A percentile compares a stretch with the other conserved stretches of the same genome.
Evolutionary conservation across 805 yeast genomes (phyloP).

Genomic region (Kuraishia borneana): DNA sequence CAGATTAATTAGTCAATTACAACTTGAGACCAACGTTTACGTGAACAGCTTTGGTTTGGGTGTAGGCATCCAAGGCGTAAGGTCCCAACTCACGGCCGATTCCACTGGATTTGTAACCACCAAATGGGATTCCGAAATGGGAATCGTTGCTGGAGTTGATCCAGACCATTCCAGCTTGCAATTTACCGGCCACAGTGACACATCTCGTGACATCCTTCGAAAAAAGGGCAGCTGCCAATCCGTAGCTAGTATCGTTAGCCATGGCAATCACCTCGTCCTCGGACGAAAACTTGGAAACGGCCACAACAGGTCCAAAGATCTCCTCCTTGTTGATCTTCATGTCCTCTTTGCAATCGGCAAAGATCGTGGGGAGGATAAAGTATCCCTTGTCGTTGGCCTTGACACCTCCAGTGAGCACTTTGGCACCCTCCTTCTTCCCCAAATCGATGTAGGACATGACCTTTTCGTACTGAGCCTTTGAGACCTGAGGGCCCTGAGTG

Average conservation of each 20-base stretch:
- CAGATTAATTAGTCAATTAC: not conserved
- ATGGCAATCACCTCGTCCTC: conserved; percentile 57
- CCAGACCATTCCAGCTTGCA: conserved; percentile 63
- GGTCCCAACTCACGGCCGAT: conserved; percentile 75
- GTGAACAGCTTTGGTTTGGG: conserved; percentile 64
- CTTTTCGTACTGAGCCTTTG: conserved; percentile 53
- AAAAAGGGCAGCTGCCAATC: conserved; percentile 77
- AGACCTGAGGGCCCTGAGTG: conserved; percentile 69
- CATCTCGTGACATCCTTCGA: conserved; percentile 56
- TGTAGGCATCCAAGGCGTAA: conserved; percentile 59
- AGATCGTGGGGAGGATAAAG: conserved; percentile 67
- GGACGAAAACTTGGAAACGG: conserved; percentile 50
- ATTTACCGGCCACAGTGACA: conserved; percentile 47
- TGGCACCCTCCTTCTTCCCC: conserved; percentile 65
- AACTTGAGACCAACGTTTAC: conserved; percentile 26
- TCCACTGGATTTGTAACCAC: conserved; percentile 73
- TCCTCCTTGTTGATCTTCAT: conserved; percentile 69
- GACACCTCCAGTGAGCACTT: conserved; percentile 53
- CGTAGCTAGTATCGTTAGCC: conserved; percentile 69
- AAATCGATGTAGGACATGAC: conserved; percentile 54
- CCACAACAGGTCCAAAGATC: conserved; percentile 85
- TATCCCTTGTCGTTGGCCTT: conserved; percentile 37
- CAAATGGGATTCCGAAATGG: conserved; percentile 61
- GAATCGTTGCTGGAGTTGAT: conserved; percentile 59
- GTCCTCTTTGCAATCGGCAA: conserved; percentile 53